Percentiles rank a stretch among this genome's conserved stretches.
Evolutionary conservation across 2,329 filamentous ascomycete genomes (phyloP).

Genomic region (Cladophialophora bantiana): DNA sequence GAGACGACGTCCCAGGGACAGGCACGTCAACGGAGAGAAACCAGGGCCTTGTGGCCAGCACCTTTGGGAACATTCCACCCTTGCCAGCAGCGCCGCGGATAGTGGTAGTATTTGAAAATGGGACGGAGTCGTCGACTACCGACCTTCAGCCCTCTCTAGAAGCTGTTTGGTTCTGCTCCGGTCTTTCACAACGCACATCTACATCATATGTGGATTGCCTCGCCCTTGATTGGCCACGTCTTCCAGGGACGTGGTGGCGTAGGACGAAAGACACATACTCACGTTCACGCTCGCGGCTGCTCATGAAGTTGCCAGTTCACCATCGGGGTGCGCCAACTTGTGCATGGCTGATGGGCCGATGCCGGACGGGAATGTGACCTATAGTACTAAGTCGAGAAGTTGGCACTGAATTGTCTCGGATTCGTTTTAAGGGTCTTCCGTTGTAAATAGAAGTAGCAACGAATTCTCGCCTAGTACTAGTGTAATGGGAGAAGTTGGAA

Average conservation of each 20-base stretch:
- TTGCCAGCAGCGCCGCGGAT: too few relatives aligned
- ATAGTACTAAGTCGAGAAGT: neutral
- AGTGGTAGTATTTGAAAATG: too few relatives aligned
- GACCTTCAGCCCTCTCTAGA: constrained; percentile 46
- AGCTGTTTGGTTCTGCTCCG: constrained; percentile 40
- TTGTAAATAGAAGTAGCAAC: too few relatives aligned
- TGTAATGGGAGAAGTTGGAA: too few relatives aligned
- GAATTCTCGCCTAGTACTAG: too few relatives aligned
- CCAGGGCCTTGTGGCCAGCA: constrained; percentile 58
- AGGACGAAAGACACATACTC: constrained; percentile 58
- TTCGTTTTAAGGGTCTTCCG: too few relatives aligned
- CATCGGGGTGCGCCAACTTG: constrained; percentile 59
- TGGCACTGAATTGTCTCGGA: constrained; percentile 40
- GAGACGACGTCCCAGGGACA: constrained; percentile 55
- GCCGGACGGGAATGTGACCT: constrained; percentile 58
- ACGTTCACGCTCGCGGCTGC: constrained; percentile 54
- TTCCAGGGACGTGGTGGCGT: constrained; percentile 54
- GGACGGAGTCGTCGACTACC: neutral
- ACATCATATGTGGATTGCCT: constrained; percentile 59
- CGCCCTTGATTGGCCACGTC: constrained; percentile 53
- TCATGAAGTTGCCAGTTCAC: constrained; percentile 58
- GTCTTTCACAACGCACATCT: constrained; percentile 62
- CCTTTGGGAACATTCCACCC: constrained; percentile 49
- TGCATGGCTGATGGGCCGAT: constrained; percentile 63
- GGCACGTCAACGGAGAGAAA: constrained; percentile 61